Evolutionary conservation across 129 eudicot genomes (phyloP), one percentile per base, ranked within the genome.

Genomic region (Centrapalus pauciflorus): DNA sequence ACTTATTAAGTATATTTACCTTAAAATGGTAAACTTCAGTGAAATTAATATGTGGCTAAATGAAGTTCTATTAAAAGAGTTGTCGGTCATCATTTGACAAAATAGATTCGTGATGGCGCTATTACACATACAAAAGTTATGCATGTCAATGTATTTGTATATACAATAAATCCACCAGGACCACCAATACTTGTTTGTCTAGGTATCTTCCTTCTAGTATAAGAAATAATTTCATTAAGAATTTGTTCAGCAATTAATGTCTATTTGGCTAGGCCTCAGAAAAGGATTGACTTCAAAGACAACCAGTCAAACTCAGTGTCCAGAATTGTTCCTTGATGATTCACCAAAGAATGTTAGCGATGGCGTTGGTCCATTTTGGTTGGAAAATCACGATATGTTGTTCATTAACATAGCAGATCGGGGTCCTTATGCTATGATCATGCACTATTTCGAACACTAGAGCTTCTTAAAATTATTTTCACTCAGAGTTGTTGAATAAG

Each of bases 1-100:
- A 66, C 14, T 51, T 51, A 6, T 24, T 34, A 35, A 55, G 38
- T 55, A 55, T 55, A 33, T 7, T 27, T 25, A 55, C 55, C n/a
- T 12, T 23, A 67, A 33, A 48, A 32, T 30, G 61, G 12, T 50
- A 66, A 32, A 21, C 49, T 12, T 49, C 34, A 23, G 33, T 21
- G 28, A n/a, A 66, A 66, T 20, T 33, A 29, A 67, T 34, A 33
- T 4, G 35, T 51, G 62, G 62, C 33, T 69, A 35, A 67, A 68
- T 12, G 14, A 37, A 1, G 26, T n/a, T 35, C 5, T 16, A 25
- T 13, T 24, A 24, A 68, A 24, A 55, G 34, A 34, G 62, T 9
- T 34, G 63, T 52, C 30, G 41, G 7, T 45, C 37, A 24, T 3
- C 17, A 21, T 4, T 45, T 45, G 51, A 45, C 51, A 43, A 20